Evolutionary conservation across 352 stramenopile species (phyloP), one percentile per base, ranked within the genome.

Genomic region (Thraustochytrium sp.): DNA sequence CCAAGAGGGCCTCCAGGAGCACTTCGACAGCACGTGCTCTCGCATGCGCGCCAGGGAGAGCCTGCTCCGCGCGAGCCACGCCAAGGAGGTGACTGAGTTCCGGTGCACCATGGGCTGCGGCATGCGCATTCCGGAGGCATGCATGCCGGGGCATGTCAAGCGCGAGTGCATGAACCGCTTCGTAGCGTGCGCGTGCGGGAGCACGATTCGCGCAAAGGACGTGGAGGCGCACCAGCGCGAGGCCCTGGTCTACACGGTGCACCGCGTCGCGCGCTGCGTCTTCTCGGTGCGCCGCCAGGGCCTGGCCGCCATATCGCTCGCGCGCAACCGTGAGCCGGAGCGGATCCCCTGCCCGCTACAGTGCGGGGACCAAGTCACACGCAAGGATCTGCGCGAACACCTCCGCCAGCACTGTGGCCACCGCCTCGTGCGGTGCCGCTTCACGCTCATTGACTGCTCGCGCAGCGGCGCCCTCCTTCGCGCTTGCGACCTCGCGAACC

Each of bases 41-140:
- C 59, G 59, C 16, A 11, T 13, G 36, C 59, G 36, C 42, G 46
- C 42, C 16, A 13, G 40, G 26, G 40, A 44, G 11, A 31, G 46
- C 9, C 40, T 72, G 0, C 29, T 72, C 8, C 8, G 9, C 8
- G 46, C 26, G 42, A 29, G 36, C 21, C 13, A 72, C 8, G 34
- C 59, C 40, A 72, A 72, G 26, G 26, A 13, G 16, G 26, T 31
- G 8, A 72, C 59, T 11, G 46, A 31, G 42, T 72, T 72, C 26
- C 13, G 59, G 21, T 72, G 59, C 40, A 72, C 59, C 59, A 72
- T 72, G 59, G 59, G 59, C 9, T 72, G 59, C n/a, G 59, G 59
- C 40, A 31, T 31, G 26, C 13, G 59, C 9, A 72, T 72, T 8
- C 59, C 59, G 8, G 59, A 72, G 59, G 59, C 59, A 13, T 72